Evolutionary conservation across 768 basidiomycete genomes (phyloP).

Genomic region (Kwoniella botswanensis): DNA sequence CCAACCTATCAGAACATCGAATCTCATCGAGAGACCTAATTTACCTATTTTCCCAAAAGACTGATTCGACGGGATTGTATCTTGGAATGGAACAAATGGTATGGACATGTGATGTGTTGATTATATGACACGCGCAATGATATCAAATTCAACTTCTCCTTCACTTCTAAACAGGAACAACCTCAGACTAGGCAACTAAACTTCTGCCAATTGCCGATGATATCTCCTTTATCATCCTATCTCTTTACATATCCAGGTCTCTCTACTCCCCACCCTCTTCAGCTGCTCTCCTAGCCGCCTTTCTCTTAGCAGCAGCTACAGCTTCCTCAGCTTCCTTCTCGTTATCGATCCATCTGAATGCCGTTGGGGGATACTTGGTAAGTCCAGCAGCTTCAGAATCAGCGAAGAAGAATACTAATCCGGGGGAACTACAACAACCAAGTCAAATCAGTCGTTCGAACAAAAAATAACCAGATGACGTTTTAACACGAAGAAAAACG

Average conservation of each 20-base stretch:
- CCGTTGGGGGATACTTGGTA: constrained; percentile 50
- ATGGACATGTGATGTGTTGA: too few relatives aligned
- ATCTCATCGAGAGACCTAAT: too few relatives aligned
- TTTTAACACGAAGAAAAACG: not conserved
- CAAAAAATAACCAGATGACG: too few relatives aligned
- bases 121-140: too few relatives aligned
- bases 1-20: too few relatives aligned
- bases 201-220: too few relatives aligned
- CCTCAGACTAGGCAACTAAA: too few relatives aligned
- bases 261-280: constrained; percentile 22
- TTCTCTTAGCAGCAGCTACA: constrained; percentile 43
- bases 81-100: too few relatives aligned
- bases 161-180: too few relatives aligned
- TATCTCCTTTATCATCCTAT: not conserved
- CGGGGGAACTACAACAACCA: constrained; percentile 62
- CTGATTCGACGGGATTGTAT: too few relatives aligned
- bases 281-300: constrained; percentile 33
- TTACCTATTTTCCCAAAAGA: too few relatives aligned
- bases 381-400: constrained; percentile 75
- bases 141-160: too few relatives aligned
- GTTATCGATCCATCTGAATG: constrained; percentile 54
- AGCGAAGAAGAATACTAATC: constrained; percentile 92
- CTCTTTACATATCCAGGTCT: not conserved
- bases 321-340: constrained; percentile 54
- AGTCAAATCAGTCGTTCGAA: not conserved